Evolutionary conservation across 768 basidiomycete species (phyloP).

Genomic region (Hortiboletus flavorubellus): DNA sequence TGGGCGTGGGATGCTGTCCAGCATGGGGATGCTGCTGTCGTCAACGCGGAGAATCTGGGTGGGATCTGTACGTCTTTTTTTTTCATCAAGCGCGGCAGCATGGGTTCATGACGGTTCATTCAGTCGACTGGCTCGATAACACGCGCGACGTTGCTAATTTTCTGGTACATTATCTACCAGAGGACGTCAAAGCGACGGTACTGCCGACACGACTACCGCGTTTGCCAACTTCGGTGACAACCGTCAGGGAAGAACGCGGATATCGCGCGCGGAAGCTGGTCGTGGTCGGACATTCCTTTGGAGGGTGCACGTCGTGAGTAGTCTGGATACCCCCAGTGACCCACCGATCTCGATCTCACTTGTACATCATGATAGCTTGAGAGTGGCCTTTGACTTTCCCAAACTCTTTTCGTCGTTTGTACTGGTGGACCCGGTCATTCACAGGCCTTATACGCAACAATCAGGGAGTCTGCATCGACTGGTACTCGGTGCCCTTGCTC

Average conservation of each 20-base stretch:
- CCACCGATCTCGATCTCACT: neutral
- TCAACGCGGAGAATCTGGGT: conserved; percentile 59
- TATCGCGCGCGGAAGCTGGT: conserved; percentile 55
- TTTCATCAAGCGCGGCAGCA: neutral
- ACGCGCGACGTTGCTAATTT: conserved; percentile 78
- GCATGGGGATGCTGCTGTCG: conserved; percentile 77
- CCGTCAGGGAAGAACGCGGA: conserved; percentile 43
- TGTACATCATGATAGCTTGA: conserved; percentile 39
- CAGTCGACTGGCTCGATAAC: conserved; percentile 79
- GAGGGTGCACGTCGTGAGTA: conserved; percentile 72
- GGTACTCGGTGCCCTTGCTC: conserved; percentile 24
- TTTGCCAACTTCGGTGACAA: conserved; percentile 41
- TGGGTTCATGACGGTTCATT: neutral
- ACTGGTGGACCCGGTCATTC: conserved; percentile 77
- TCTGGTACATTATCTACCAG: conserved; percentile 63
- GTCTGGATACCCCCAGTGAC: neutral
- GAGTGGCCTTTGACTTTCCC: conserved; percentile 62
- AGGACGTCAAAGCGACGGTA: conserved; percentile 23
- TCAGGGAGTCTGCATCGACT: neutral
- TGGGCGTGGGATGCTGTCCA: conserved; percentile 84
- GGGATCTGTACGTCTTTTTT: conserved; percentile 50
- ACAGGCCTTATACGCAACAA: conserved; percentile 11
- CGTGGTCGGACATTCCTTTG: conserved; percentile 80
- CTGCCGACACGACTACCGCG: conserved; percentile 56
- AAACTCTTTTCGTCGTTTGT: conserved; percentile 67